These are phyloP conservation scores for Diatrype stigma DNA, from an alignment of 2,329 filamentous ascomycete species.

Conservation along the genomic window DNA sequence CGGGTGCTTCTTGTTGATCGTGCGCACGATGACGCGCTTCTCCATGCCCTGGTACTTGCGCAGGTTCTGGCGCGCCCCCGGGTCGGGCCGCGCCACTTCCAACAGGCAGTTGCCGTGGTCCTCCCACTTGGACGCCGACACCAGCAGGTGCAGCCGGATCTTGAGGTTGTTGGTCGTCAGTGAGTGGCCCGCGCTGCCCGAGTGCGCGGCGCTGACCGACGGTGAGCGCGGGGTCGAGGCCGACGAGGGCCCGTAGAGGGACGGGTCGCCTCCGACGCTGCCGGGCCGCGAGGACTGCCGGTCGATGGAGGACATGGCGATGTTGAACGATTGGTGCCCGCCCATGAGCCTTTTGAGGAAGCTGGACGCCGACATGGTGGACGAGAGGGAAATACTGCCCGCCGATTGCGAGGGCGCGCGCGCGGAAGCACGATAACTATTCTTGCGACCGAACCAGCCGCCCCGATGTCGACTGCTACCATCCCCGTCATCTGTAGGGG, in stretches of 20 bases:
- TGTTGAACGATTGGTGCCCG: constrained; percentile 71
- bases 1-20: constrained; percentile 59
- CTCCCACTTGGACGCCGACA: constrained; percentile 76
- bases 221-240: constrained; percentile 49
- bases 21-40: constrained; percentile 79
- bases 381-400: constrained; percentile 59
- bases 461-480: constrained; percentile 42
- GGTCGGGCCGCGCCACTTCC: constrained; percentile 74
- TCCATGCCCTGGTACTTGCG: constrained; percentile 64
- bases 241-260: constrained; percentile 56
- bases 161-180: constrained; percentile 75
- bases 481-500: constrained; percentile 42
- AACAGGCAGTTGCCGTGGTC: constrained; percentile 83
- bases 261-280: constrained; percentile 50
- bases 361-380: constrained; percentile 62
- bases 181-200: constrained; percentile 42
- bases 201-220: constrained; percentile 51
- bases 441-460: constrained; percentile 60
- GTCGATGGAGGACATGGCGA: constrained; percentile 72
- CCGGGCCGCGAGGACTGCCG: constrained; percentile 41
- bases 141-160: constrained; percentile 79
- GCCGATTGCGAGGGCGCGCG: constrained; percentile 64
- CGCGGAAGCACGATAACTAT: constrained; percentile 60
- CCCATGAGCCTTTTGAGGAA: constrained; percentile 76
- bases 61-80: constrained; percentile 54